These are phyloP conservation scores for Neurospora tetraspora DNA, from an alignment of 495 filamentous ascomycete genomes.

Conservation along the genomic window DNA sequence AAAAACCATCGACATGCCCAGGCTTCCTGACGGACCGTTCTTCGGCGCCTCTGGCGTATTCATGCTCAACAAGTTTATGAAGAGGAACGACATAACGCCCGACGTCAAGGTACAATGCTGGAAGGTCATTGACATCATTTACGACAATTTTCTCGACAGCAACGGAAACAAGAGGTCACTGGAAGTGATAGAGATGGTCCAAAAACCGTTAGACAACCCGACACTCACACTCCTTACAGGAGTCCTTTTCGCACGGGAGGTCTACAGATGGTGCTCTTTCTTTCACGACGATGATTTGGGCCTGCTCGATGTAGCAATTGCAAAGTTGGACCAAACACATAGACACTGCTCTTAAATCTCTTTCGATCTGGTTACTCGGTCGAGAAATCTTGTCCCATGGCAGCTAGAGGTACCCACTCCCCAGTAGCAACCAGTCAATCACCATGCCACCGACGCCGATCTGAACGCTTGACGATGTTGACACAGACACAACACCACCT, in stretches of 20 bases:
- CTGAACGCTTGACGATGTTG: neutral
- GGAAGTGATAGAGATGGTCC: neutral
- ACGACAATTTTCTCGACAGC: neutral
- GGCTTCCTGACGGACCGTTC: neutral
- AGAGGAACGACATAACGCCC: neutral
- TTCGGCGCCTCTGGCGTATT: neutral
- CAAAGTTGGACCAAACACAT: neutral
- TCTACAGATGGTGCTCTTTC: neutral
- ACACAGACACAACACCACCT: neutral
- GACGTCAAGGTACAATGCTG: neutral
- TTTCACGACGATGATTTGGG: neutral
- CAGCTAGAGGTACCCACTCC: neutral
- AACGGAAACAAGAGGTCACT: neutral
- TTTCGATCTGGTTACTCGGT: neutral
- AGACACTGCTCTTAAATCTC: neutral
- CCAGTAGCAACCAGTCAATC: neutral
- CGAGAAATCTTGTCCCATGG: neutral
- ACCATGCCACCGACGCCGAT: neutral
- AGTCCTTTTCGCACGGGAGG: neutral
- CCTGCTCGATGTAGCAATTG: neutral
- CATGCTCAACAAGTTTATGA: neutral
- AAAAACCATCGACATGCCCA: neutral
- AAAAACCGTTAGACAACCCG: neutral
- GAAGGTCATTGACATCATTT: neutral
- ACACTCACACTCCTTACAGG: neutral